These are phyloP conservation scores for Aspergillus vadensis DNA, from an alignment of 2,329 filamentous ascomycete genomes.

Conservation along the genomic window DNA sequence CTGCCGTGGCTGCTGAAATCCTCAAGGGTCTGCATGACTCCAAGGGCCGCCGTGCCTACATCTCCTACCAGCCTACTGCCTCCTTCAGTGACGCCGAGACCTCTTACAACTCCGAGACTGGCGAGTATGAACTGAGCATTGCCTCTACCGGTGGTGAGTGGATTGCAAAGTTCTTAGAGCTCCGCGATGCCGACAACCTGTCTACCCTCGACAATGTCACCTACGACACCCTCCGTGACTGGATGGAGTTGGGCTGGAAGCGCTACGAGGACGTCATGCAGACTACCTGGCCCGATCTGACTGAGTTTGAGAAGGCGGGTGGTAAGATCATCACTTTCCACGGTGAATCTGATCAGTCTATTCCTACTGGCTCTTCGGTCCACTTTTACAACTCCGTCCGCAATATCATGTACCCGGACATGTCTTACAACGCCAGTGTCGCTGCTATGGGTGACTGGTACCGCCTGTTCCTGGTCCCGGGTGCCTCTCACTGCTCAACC, in stretches of 20 bases:
- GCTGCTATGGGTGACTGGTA: constrained; percentile 56
- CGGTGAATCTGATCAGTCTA: constrained; percentile 57
- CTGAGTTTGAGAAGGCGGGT: constrained; percentile 51
- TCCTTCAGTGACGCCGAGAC: constrained; percentile 25
- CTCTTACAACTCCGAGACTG: constrained; percentile 30
- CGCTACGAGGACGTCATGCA: constrained; percentile 56
- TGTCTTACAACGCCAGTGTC: constrained; percentile 42
- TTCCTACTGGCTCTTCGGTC: constrained; percentile 57
- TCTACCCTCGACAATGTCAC: constrained; percentile 51
- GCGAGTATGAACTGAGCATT: constrained; percentile 34
- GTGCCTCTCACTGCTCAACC: constrained; percentile 54
- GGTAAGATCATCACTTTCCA: constrained; percentile 63
- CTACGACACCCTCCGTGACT: constrained; percentile 60
- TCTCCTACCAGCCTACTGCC: constrained; percentile 36
- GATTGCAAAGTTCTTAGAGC: constrained; percentile 33
- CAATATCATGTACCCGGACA: constrained; percentile 50
- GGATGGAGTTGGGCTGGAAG: constrained; percentile 55
- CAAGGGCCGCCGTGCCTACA: constrained; percentile 44
- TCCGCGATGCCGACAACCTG: constrained; percentile 41
- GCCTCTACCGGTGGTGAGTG: constrained; percentile 44
- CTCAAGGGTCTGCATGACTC: constrained; percentile 46
- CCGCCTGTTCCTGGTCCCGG: constrained; percentile 58
- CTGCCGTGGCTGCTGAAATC: constrained; percentile 40
- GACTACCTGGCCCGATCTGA: constrained; percentile 57
- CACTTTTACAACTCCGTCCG: constrained; percentile 60